A percentile compares a stretch with the other conserved stretches of the same genome.
phyloP scores from a whole-genome alignment of 345 rosid species.

The Gossypium raimondii region DNA sequence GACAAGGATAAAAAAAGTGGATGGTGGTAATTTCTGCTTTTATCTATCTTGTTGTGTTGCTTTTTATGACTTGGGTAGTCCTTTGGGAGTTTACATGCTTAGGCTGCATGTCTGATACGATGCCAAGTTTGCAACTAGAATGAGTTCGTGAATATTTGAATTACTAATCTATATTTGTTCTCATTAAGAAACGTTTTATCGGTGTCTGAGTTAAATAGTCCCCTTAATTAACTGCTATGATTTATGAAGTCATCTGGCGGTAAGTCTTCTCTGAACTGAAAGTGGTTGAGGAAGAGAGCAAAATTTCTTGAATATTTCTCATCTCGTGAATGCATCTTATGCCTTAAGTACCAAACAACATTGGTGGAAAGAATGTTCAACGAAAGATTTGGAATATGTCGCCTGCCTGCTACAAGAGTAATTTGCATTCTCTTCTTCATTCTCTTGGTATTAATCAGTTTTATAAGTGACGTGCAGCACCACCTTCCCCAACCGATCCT shows the following conservation, averaged over 20 bases:
- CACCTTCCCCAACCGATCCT: conserved; percentile 78
- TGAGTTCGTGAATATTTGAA: background rate
- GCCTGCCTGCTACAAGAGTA: conserved; percentile 93
- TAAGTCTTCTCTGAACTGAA: conserved; percentile 33
- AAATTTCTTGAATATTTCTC: conserved; percentile 73
- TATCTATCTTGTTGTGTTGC: background rate
- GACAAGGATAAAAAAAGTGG: background rate
- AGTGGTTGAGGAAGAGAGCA: conserved; percentile 40
- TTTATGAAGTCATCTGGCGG: conserved; percentile 24
- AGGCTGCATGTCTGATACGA: background rate
- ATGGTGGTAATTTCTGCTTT: background rate
- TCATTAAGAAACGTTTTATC: background rate
- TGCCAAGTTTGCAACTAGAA: background rate
- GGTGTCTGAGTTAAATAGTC: conserved; percentile 6
- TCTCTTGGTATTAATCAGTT: conserved; percentile 98
- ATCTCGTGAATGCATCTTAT: conserved; percentile 96
- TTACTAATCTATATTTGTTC: background rate
- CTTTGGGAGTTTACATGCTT: background rate
- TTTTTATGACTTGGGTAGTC: background rate
- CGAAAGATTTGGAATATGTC: conserved; percentile 90
- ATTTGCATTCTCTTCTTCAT: conserved; percentile 98
- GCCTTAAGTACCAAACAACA: conserved; percentile 75
- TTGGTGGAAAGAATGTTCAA: conserved; percentile 90
- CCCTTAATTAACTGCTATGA: conserved; percentile 13
- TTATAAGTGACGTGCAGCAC: conserved; percentile 99